Evolutionary conservation across 148 eudicot species (phyloP).

Genomic region (Polygonum aviculare): DNA sequence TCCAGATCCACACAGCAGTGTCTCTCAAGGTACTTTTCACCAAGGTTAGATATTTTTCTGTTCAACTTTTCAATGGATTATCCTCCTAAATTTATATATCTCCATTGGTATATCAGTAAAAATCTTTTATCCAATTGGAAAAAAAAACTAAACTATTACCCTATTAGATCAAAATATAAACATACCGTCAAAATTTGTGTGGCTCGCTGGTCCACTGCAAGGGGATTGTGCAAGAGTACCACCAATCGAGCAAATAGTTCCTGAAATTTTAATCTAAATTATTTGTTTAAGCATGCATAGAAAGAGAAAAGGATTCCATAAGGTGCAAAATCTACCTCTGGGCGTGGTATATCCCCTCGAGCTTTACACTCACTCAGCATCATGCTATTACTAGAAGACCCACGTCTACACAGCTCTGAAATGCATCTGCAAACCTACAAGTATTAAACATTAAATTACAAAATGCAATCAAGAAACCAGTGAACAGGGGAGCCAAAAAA

Average conservation of each 20-base stretch:
- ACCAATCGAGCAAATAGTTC: constrained; percentile 91
- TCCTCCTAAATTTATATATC: background rate
- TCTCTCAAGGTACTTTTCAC: background rate
- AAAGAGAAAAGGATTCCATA: background rate
- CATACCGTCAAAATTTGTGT: constrained; percentile 82
- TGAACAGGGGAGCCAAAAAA: background rate
- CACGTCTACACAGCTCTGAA: constrained; percentile 77
- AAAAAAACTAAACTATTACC: background rate
- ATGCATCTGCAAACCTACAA: constrained; percentile 96
- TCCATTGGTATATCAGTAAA: background rate
- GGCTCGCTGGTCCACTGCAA: constrained; percentile 80
- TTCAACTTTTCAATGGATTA: background rate
- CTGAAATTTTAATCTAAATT: constrained; percentile 24
- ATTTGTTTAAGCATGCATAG: background rate
- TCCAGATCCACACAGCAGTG: background rate
- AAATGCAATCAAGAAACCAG: background rate
- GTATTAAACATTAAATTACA: background rate
- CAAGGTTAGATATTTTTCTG: background rate
- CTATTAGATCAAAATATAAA: background rate
- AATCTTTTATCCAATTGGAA: background rate
- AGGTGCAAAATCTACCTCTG: constrained; percentile 51
- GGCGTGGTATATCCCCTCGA: constrained; percentile 73
- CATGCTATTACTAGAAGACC: constrained; percentile 38
- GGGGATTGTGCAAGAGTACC: constrained; percentile 91
- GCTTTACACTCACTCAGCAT: constrained; percentile 78